Evolutionary conservation across 1,139 yeast genomes (phyloP), one percentile per base, ranked within the genome.

Genomic region (Schizosaccharomyces versatilis): DNA sequence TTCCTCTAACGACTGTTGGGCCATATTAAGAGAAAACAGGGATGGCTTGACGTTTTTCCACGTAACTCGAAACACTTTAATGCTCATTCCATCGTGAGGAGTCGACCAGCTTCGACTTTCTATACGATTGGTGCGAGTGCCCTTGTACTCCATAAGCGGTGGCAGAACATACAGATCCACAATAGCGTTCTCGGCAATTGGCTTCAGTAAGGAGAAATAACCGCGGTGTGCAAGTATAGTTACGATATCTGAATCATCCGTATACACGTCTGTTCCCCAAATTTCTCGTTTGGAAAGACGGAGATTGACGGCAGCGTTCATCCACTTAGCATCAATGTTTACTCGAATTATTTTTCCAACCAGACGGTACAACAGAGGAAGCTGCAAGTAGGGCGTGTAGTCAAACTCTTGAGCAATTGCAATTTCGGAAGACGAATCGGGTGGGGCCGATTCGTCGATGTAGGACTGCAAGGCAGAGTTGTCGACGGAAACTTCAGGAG

Each of bases 261-360:
- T 84, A 66, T 88, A 90, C 2, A 90, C 71, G 54, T 81, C 86
- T 0, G 95, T 84, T 1, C 98, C 98, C 97, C 97, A 90, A 1
- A 86, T 7, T 44, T 44, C 49, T 6, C 49, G 36, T 44, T 32
- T 44, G 14, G 38, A 10, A 14, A 44, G 49, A 5, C 49, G 36
- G 12, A 36, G 49, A 44, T 44, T 44, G 9, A 44, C 19, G n/a
- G 49, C 49, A 9, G 49, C 49, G 32, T 44, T 44, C 38, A 44
- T n/a, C 49, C 49, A 44, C 32, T 44, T 44, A 2, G 38, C 38
- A 10, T 44, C 49, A 12, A 44, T 44, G 19, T 19, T 32, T n/a
- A 44, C 32, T 24, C 49, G 49, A 32, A 44, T 32, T 3, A 44
- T 19, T 32, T 44, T 44, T 8, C 49, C 49, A 9, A 44, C 32